Conservation (phyloP, 495 filamentous ascomycete genomes). For the Annulohypoxylon moriforme region DNA sequence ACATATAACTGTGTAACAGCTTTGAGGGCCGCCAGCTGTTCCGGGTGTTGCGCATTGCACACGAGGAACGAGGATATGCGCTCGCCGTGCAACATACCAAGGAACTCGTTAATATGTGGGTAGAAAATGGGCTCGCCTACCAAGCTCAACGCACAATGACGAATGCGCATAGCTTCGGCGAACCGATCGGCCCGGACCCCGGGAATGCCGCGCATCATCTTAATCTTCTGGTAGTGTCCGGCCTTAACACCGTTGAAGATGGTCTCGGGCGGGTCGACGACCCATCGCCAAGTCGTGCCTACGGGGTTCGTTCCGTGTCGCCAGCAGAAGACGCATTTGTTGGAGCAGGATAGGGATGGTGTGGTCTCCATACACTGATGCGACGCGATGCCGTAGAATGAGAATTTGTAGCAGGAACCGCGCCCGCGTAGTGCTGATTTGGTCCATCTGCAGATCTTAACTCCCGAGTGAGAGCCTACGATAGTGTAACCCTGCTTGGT, state of each 20-base stretch:
- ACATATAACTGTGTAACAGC: conserved; percentile 96
- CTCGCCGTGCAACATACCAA: conserved; percentile 81
- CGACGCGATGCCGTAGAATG: conserved; percentile 94
- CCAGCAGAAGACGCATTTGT: conserved; percentile 99
- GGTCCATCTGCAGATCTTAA: conserved; percentile 98
- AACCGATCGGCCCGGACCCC: conserved; percentile 93
- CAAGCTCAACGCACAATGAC: conserved; percentile 89
- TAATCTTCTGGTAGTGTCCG: conserved; percentile 96
- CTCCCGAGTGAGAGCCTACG: conserved; percentile 92
- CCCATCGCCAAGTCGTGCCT: conserved; percentile 95
- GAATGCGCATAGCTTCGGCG: conserved; percentile 89
- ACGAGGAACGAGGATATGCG: conserved; percentile 94
- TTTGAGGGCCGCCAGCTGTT: conserved; percentile 81
- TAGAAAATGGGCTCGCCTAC: conserved; percentile 99
- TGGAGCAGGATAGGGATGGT: conserved; percentile 92
- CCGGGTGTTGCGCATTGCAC: conserved; percentile 98
- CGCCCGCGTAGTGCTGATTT: conserved; percentile 96
- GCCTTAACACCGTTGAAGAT: conserved; percentile 92
- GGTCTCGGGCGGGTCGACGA: conserved; percentile 86
- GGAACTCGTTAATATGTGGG: conserved; percentile 92
- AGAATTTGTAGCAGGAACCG: conserved; percentile 96
- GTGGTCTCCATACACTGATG: conserved; percentile 99
- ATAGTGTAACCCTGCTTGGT: conserved; percentile 98
- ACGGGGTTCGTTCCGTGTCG: conserved; percentile 97
- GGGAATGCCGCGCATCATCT: conserved; percentile 92